phyloP scores from a whole-genome alignment of 1,284 basidiomycete species.

The Cryptococcus sp. region DNA sequence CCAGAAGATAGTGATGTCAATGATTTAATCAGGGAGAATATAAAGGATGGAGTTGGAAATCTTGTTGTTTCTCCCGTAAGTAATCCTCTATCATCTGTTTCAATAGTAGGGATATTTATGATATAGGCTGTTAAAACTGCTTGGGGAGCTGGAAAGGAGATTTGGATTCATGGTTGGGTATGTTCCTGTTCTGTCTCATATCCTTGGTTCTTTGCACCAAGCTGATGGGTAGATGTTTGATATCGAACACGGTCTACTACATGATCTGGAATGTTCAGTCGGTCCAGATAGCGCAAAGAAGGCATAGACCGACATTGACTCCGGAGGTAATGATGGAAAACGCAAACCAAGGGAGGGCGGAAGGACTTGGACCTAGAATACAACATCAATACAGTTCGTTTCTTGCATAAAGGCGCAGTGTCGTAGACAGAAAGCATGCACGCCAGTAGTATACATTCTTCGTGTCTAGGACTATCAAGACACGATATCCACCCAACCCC shows the following conservation, averaged over 20 bases:
- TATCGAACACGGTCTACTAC: not conserved
- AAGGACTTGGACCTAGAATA: too few species aligned
- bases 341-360: too few species aligned
- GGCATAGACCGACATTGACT: too few species aligned
- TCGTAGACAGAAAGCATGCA: too few species aligned
- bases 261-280: not conserved
- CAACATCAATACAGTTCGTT: too few species aligned
- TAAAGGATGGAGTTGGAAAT: slow-evolving; percentile 69
- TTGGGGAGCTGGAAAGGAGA: slow-evolving; percentile 62
- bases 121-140: slow-evolving; percentile 59
- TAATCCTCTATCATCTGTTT: not conserved
- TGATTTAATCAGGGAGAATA: slow-evolving; percentile 68
- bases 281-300: not conserved
- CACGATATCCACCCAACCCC: too few species aligned
- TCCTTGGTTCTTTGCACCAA: not conserved
- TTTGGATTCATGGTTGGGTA: slow-evolving; percentile 74
- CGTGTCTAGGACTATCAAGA: too few species aligned
- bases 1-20: slow-evolving; percentile 52
- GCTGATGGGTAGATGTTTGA: not conserved
- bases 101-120: too few species aligned
- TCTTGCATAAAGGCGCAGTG: too few species aligned
- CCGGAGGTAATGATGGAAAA: too few species aligned
- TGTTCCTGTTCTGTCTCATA: slow-evolving; percentile 8
- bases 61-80: slow-evolving; percentile 55
- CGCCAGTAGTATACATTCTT: too few species aligned